These are phyloP conservation scores for Candida parachauliodes DNA, from an alignment of 805 yeast genomes.

Conservation along the genomic window DNA sequence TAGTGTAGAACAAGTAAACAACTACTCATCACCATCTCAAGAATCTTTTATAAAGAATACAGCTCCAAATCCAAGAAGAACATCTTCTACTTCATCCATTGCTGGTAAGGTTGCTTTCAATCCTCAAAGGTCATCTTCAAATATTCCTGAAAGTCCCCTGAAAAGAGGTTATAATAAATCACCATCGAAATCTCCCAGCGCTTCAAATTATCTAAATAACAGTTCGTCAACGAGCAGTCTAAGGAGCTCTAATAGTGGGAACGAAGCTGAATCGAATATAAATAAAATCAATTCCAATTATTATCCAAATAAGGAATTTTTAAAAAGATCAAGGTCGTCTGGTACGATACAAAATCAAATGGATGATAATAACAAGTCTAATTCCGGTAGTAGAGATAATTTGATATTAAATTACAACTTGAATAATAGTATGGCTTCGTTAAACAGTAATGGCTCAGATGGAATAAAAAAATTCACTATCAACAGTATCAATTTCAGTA, in stretches of 20 bases:
- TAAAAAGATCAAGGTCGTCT: conserved; percentile 19
- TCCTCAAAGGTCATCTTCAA: conserved; percentile 18
- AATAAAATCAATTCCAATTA: background rate
- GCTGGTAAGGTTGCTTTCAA: conserved; percentile 27
- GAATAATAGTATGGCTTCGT: conserved; percentile 6
- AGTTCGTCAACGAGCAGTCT: conserved; percentile 7
- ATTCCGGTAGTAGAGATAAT: background rate
- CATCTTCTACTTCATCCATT: conserved; percentile 21
- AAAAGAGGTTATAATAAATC: background rate
- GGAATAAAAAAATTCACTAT: conserved; percentile 13
- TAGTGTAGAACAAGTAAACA: no score
- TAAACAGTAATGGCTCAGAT: conserved; percentile 8
- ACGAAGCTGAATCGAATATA: background rate
- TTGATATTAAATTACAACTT: background rate
- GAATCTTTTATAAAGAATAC: background rate
- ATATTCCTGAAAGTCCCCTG: conserved; percentile 8
- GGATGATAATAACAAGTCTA: background rate
- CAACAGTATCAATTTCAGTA: conserved; percentile 22
- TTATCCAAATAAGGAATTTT: conserved; percentile 7
- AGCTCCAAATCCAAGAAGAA: conserved; percentile 6
- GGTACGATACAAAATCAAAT: conserved; percentile 6
- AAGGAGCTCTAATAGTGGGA: background rate
- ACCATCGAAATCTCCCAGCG: background rate
- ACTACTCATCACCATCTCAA: no score
- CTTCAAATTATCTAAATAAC: background rate